A percentile compares a stretch with the other conserved stretches of the same genome.
Conservation (phyloP, 2,329 filamentous ascomycete genomes). For the Pestalotiopsis sp. region DNA sequence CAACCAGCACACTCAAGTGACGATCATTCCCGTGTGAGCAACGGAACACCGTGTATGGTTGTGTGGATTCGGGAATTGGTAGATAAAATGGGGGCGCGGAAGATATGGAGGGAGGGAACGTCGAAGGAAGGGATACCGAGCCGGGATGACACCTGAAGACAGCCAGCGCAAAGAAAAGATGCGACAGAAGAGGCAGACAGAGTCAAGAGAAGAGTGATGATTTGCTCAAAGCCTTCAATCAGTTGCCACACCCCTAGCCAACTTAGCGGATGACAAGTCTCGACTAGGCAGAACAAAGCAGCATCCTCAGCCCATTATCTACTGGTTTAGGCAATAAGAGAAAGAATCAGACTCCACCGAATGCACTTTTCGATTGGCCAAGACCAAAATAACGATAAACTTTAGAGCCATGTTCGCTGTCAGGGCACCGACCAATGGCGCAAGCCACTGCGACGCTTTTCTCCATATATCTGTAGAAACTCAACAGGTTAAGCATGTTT, state of each 20-base stretch:
- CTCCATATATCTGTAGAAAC: neutral
- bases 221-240: neutral
- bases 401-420: neutral
- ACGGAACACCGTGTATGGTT: neutral
- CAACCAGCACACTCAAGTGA: neutral
- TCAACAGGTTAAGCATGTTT: neutral
- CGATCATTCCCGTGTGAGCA: neutral
- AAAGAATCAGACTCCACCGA: neutral
- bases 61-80: neutral
- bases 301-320: too few relatives aligned
- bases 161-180: neutral
- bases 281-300: neutral
- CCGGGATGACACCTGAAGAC: neutral
- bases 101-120: neutral
- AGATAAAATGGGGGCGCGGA: neutral
- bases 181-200: neutral
- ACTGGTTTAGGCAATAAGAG: neutral
- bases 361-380: neutral
- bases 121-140: neutral
- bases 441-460: neutral
- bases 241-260: neutral
- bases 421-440: neutral
- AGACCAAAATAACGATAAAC: neutral
- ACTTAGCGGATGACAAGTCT: neutral
- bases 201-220: neutral